Base-by-base conservation (phyloP, 2,329 filamentous ascomycete genomes). In the Neobulgaria alba region DNA sequence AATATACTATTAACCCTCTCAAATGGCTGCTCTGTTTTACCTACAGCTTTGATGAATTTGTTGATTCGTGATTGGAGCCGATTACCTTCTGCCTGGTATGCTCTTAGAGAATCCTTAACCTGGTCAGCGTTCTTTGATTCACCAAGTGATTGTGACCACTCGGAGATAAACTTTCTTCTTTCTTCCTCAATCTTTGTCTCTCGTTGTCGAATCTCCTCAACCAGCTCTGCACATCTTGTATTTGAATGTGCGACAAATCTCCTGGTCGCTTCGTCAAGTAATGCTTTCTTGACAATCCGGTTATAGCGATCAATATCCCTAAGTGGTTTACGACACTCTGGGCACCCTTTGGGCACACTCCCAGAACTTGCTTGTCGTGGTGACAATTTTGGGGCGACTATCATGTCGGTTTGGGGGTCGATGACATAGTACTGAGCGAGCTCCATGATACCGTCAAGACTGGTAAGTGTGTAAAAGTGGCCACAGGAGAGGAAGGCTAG, bases 401-500 rank as follows among this genome's bases (percentile, higher is more conserved):
- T 34, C 5, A 3, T 5, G 3, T 17, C 32, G 3, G 14, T 18
- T 17, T 62, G 47, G 0, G 50, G 43, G 31, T 70, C 61, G 5
- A 67, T 55, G 0, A 62, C 50, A 52, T 79, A 80, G 45, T 71
- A 62, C 2, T 63, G 58, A 2, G 50, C 45, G 61, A 85, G 68
- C 1, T 65, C 64, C 65, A 84, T 74, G 12, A 69, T 61, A 0
- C 71, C 72, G 55, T 85, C 81, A 62, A 85, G 69, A 2, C 65
- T 78, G 21, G 67, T 64, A 3, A 71, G 58, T 0, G 77, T 81
- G 36, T 79, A 61, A 46, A 83, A 68, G 53, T 86, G 81, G 0
- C 77, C 77, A 45, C 80, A 86, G 2, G 61, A 58, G 0, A 73
- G 73, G 35, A 85, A 69, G 16, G 85, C 68, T 46, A 73, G 75